A percentile compares a stretch with the other conserved stretches of the same genome.
These are phyloP conservation scores for Lactarius hatsudake DNA, from an alignment of 768 basidiomycete genomes.

Conservation along the genomic window DNA sequence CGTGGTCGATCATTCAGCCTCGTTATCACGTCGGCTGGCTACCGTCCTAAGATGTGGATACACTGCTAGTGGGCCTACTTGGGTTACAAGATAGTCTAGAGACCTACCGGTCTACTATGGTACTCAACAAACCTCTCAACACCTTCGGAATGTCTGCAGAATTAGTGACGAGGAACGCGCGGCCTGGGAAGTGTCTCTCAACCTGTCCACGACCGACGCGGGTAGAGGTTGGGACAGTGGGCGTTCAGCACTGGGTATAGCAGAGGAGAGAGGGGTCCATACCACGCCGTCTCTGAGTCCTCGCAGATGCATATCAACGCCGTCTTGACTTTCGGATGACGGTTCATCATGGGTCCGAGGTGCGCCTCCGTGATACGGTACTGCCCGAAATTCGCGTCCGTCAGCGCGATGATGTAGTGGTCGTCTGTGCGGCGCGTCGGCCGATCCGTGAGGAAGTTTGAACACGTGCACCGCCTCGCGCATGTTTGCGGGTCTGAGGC, in stretches of 20 bases:
- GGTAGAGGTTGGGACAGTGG: too few relatives aligned
- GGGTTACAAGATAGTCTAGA: neutral
- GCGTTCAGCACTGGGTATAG: neutral
- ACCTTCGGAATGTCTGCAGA: slow-evolving; percentile 65
- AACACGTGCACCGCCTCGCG: neutral
- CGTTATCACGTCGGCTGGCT: neutral
- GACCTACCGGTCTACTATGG: slow-evolving; percentile 32
- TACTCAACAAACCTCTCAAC: slow-evolving; percentile 48
- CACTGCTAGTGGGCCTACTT: neutral
- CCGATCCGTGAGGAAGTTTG: neutral
- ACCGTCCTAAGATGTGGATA: too few relatives aligned
- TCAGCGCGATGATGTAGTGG: slow-evolving; percentile 69
- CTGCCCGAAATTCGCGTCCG: slow-evolving; percentile 66
- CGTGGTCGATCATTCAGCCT: neutral
- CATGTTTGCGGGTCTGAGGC: too few relatives aligned
- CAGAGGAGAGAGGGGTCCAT: slow-evolving; percentile 16
- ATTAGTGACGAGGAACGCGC: slow-evolving; percentile 56
- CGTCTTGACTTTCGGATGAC: slow-evolving; percentile 62
- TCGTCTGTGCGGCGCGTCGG: slow-evolving; percentile 43
- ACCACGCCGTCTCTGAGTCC: slow-evolving; percentile 64
- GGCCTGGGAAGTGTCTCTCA: slow-evolving; percentile 57
- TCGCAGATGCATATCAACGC: slow-evolving; percentile 52
- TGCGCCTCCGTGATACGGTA: slow-evolving; percentile 62
- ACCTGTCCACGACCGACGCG: slow-evolving; percentile 40
- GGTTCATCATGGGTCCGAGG: slow-evolving; percentile 53